phyloP scores from a whole-genome alignment of 805 yeast genomes.

The Lachancea meyersii region DNA sequence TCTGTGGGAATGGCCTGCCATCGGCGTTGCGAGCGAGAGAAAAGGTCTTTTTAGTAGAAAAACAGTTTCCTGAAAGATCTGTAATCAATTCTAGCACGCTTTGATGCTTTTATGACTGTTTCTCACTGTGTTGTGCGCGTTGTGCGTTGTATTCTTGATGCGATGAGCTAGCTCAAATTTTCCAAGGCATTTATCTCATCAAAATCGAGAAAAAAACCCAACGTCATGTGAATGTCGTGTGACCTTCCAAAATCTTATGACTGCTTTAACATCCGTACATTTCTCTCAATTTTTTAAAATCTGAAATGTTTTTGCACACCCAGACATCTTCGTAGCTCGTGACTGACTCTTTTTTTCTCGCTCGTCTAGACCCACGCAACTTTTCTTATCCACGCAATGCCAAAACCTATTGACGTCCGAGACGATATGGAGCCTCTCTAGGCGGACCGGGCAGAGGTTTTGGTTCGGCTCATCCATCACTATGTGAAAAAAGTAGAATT shows the following conservation, averaged over 20 bases:
- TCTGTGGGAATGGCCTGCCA: conserved; percentile 82
- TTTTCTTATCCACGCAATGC: background rate
- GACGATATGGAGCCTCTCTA: too few species aligned
- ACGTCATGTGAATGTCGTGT: background rate
- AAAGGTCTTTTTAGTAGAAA: background rate
- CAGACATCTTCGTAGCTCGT: too few species aligned
- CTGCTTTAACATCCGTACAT: conserved; percentile 3
- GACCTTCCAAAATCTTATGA: background rate
- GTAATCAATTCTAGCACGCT: background rate
- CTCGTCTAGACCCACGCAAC: conserved; percentile 2
- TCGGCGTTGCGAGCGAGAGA: conserved; percentile 17
- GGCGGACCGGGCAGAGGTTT: too few species aligned
- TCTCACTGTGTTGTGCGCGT: background rate
- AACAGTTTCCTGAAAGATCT: background rate
- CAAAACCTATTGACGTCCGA: too few species aligned
- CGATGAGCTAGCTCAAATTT: conserved; percentile 1
- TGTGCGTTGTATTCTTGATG: too few species aligned
- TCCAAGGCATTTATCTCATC: background rate
- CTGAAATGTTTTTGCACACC: background rate
- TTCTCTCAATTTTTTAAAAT: background rate
- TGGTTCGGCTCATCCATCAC: too few species aligned
- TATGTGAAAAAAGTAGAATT: background rate
- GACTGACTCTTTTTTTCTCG: background rate
- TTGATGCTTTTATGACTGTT: background rate
- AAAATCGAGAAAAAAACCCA: background rate